Evolutionary conservation across 306 rosid species (phyloP).

Genomic region (Begonia loranthoides): DNA sequence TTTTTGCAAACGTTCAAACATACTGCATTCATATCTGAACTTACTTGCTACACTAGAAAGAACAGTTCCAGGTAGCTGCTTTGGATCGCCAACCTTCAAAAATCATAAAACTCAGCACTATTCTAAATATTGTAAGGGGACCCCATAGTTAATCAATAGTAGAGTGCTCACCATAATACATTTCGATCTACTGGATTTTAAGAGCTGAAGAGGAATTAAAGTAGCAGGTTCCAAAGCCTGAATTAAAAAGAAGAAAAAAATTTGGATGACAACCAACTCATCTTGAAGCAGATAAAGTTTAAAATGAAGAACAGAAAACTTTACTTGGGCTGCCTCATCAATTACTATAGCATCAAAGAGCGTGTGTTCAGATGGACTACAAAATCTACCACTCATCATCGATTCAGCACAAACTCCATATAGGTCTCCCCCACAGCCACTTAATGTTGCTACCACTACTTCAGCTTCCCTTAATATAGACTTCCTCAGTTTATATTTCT

Average conservation of each 20-base stretch:
- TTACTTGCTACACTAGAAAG: conserved; percentile 83
- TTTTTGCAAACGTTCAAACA: conserved; percentile 95
- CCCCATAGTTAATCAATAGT: conserved; percentile 4
- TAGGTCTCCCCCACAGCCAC: conserved; percentile 91
- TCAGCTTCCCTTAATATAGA: conserved; percentile 87
- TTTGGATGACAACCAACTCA: conserved; percentile 9
- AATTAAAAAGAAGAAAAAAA: conserved; percentile 9
- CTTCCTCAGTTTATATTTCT: conserved; percentile 62
- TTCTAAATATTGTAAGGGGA: conserved; percentile 9
- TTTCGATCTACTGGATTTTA: conserved; percentile 64
- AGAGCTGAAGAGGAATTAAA: conserved; percentile 92
- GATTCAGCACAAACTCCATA: conserved; percentile 84
- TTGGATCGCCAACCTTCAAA: conserved; percentile 93
- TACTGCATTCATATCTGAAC: conserved; percentile 76
- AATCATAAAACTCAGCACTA: conserved; percentile 24
- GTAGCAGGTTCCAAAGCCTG: conserved; percentile 99
- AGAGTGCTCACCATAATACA: conserved; percentile 69
- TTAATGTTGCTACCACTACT: conserved; percentile 79
- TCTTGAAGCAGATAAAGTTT: conserved; percentile 10
- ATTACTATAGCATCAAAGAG: conserved; percentile 85
- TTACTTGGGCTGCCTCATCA: conserved; percentile 98
- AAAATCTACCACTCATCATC: conserved; percentile 52
- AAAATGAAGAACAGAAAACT: conserved; percentile 13
- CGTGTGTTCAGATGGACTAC: conserved; percentile 66
- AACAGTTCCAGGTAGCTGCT: conserved; percentile 98